Evolutionary conservation across 331 rosid species (phyloP).

Genomic region (Acacia pycnantha): DNA sequence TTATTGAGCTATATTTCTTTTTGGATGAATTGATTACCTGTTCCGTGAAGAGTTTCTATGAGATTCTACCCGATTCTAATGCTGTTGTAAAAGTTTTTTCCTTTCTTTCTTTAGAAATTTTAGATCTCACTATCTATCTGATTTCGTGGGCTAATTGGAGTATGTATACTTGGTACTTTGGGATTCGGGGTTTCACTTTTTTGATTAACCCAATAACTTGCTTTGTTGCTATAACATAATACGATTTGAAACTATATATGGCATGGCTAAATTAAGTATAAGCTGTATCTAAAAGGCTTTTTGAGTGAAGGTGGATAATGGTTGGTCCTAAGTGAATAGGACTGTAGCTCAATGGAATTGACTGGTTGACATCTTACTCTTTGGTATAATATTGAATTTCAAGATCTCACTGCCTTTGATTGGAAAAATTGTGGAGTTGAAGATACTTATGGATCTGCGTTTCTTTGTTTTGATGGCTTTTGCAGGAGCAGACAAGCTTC

Average conservation of each 20-base stretch:
- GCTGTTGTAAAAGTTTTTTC: slow-evolving; percentile 2
- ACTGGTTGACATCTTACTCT: not conserved
- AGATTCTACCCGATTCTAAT: slow-evolving; percentile 42
- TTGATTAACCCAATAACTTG: slow-evolving; percentile 8
- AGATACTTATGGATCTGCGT: slow-evolving; percentile 31
- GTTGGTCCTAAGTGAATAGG: slow-evolving; percentile 17
- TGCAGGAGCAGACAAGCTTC: slow-evolving; percentile 66
- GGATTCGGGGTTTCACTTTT: slow-evolving; percentile 13
- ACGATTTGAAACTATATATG: not conserved
- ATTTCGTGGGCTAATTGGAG: slow-evolving; percentile 34
- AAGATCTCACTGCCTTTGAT: not conserved
- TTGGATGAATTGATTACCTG: not conserved
- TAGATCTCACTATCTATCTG: slow-evolving; percentile 40
- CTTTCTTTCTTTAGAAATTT: slow-evolving; percentile 22
- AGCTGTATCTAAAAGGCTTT: slow-evolving; percentile 1
- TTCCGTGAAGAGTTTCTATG: not conserved
- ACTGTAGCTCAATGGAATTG: slow-evolving; percentile 26
- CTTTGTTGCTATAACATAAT: not conserved
- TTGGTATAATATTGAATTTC: not conserved
- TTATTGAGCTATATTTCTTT: not conserved
- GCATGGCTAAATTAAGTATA: slow-evolving; percentile 26
- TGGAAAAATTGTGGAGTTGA: not conserved
- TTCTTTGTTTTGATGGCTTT: slow-evolving; percentile 29
- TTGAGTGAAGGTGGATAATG: slow-evolving; percentile 1
- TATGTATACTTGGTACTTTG: slow-evolving; percentile 3